phyloP scores from a whole-genome alignment of 805 yeast genomes.

The Wickerhamomyces bovis region DNA sequence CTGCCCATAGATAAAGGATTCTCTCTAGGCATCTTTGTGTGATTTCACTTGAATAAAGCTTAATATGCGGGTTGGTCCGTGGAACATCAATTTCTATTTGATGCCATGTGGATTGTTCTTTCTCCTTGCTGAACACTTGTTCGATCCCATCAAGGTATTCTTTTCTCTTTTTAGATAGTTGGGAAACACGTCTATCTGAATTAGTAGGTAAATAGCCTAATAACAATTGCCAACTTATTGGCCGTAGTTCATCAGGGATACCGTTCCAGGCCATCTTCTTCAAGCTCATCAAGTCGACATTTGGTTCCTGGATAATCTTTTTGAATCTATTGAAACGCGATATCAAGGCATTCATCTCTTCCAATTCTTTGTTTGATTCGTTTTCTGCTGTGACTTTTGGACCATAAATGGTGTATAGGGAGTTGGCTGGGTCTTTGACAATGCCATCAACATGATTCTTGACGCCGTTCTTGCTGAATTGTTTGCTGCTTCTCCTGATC shows the following conservation, averaged over 20 bases:
- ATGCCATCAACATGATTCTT: slow-evolving; percentile 18
- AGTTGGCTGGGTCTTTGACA: slow-evolving; percentile 26
- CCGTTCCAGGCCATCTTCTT: slow-evolving; percentile 92
- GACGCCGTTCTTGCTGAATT: slow-evolving; percentile 10
- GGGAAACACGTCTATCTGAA: slow-evolving; percentile 62
- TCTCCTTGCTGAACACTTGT: slow-evolving; percentile 51
- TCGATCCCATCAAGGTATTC: slow-evolving; percentile 76
- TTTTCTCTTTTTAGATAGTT: slow-evolving; percentile 72
- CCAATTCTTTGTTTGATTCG: slow-evolving; percentile 39
- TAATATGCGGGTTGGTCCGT: slow-evolving; percentile 82
- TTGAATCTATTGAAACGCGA: slow-evolving; percentile 65
- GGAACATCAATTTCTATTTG: slow-evolving; percentile 94
- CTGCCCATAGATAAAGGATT: slow-evolving; percentile 87
- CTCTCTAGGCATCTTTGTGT: slow-evolving; percentile 79
- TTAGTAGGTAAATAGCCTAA: slow-evolving; percentile 90
- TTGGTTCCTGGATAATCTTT: slow-evolving; percentile 44
- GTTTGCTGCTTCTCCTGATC: slow-evolving; percentile 23
- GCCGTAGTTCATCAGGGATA: slow-evolving; percentile 72
- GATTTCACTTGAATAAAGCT: slow-evolving; percentile 57
- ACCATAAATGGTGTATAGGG: slow-evolving; percentile 36
- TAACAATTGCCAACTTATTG: slow-evolving; percentile 83
- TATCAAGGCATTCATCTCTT: slow-evolving; percentile 51
- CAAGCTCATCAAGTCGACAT: slow-evolving; percentile 60
- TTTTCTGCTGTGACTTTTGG: slow-evolving; percentile 34
- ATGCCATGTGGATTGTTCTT: slow-evolving; percentile 84